Evolutionary conservation across 768 basidiomycete species (phyloP).

Genomic region (Collybiopsis confluens): DNA sequence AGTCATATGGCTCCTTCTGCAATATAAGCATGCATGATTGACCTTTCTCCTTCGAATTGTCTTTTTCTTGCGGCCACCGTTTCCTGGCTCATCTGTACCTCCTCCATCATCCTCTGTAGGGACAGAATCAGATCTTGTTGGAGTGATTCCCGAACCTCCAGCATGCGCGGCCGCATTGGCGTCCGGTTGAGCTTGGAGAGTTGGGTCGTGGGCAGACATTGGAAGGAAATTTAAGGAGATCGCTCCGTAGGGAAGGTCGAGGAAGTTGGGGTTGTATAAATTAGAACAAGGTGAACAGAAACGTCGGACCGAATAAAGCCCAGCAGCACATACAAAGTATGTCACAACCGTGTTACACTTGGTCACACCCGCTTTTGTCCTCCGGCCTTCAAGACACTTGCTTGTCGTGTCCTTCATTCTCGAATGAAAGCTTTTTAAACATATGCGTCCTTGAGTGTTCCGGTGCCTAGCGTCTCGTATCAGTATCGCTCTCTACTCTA

Average conservation of each 20-base stretch:
- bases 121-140: neutral
- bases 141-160: neutral
- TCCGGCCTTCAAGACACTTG: no score
- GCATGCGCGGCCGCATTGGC: neutral
- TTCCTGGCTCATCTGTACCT: conserved; percentile 12
- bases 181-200: neutral
- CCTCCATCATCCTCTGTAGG: neutral
- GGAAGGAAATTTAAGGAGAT: neutral
- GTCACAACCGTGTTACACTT: no score
- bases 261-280: no score
- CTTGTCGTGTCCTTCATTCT: no score
- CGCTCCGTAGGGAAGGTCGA: neutral
- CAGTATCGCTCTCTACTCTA: no score
- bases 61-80: conserved; percentile 44
- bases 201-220: neutral
- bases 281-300: no score
- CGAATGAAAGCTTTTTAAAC: no score
- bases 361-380: no score
- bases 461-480: no score
- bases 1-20: conserved; percentile 89
- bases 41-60: conserved; percentile 74
- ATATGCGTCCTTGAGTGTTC: no score
- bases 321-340: no score
- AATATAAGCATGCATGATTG: conserved; percentile 92
- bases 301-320: no score